Conservation (phyloP, 495 filamentous ascomycete genomes). For the Hypoxylon lenormandii region DNA sequence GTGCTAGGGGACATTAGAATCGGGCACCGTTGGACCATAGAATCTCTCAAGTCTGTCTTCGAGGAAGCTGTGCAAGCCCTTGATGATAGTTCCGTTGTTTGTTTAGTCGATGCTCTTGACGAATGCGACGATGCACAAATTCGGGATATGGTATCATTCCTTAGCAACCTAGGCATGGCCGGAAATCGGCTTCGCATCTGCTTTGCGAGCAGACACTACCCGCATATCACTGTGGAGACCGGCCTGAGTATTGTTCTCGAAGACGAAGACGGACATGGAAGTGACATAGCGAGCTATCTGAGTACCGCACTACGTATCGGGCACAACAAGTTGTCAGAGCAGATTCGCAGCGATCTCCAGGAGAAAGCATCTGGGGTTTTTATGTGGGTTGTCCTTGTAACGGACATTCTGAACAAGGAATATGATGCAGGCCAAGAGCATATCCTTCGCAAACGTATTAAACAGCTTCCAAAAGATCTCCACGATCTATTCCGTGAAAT, state of each 20-base stretch:
- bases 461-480: conserved; percentile 51
- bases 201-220: conserved; percentile 67
- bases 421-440: conserved; percentile 28
- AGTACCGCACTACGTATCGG: conserved; percentile 30
- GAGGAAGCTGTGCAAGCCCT: conserved; percentile 37
- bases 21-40: conserved; percentile 30
- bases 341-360: conserved; percentile 48
- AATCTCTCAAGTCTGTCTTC: conserved; percentile 50
- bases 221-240: conserved; percentile 55
- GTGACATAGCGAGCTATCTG: conserved; percentile 45
- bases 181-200: conserved; percentile 43
- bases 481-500: conserved; percentile 53
- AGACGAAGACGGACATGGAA: conserved; percentile 35
- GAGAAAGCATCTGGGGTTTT: conserved; percentile 61
- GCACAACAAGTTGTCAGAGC: conserved; percentile 42
- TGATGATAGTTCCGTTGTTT: conserved; percentile 25
- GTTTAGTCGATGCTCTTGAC: conserved; percentile 35
- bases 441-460: conserved; percentile 37
- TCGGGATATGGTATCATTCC: conserved; percentile 7
- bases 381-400: conserved; percentile 63
- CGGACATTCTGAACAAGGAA: conserved; percentile 60
- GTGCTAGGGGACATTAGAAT: too few relatives aligned
- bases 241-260: conserved; percentile 50
- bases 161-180: neutral
- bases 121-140: conserved; percentile 13